Conservation (phyloP, 805 yeast genomes). For the Saccharomycopsis lassenensis region DNA sequence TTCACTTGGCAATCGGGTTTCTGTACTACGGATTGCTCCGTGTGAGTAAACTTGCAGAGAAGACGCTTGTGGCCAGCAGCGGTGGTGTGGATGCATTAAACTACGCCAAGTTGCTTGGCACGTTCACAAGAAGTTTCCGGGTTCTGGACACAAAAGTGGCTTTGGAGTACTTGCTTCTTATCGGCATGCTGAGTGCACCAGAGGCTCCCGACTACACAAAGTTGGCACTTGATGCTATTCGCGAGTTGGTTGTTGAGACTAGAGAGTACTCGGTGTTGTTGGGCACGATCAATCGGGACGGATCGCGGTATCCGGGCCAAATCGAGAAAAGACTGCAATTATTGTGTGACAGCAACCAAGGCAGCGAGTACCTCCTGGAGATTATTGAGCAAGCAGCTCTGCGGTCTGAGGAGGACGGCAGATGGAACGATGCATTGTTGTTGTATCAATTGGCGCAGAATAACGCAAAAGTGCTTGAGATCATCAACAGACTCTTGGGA, state of each 20-base stretch:
- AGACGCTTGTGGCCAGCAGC: conserved; percentile 5
- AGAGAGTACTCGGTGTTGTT: conserved; percentile 71
- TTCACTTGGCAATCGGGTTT: conserved; percentile 78
- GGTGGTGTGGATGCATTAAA: conserved; percentile 29
- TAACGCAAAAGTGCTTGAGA: conserved; percentile 63
- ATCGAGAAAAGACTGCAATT: conserved; percentile 68
- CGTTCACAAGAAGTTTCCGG: conserved; percentile 74
- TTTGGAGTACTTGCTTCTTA: conserved; percentile 72
- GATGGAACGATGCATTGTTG: conserved; percentile 72
- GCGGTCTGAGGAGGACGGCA: conserved; percentile 85
- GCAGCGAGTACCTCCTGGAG: conserved; percentile 49
- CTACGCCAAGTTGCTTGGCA: conserved; percentile 55
- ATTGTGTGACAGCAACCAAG: conserved; percentile 36
- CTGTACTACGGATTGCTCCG: conserved; percentile 61
- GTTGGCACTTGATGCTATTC: conserved; percentile 64
- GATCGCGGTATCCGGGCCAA: conserved; percentile 70
- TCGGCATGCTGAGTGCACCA: conserved; percentile 24
- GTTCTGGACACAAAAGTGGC: conserved; percentile 83
- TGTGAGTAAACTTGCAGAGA: conserved; percentile 27
- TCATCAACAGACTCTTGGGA: conserved; percentile 68
- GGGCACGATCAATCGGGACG: conserved; percentile 75
- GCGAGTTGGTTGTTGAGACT: conserved; percentile 77
- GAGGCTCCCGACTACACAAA: conserved; percentile 35
- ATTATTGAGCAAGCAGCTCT: conserved; percentile 80
- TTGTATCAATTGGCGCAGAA: conserved; percentile 85